phyloP scores from a whole-genome alignment of 306 rosid genomes.

The Sophora flavescens region DNA sequence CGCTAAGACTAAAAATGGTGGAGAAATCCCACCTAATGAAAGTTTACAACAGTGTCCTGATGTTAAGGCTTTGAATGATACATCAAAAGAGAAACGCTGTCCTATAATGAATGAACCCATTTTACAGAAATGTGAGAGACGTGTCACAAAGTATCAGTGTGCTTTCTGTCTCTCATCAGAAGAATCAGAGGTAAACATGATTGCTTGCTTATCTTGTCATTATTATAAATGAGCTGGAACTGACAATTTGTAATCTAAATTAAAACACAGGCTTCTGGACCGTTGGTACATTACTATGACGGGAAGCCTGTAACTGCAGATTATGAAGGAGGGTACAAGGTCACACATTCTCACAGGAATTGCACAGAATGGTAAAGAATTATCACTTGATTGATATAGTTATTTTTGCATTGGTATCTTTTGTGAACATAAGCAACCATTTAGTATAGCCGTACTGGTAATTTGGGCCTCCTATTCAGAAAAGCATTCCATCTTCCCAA shows the following conservation, averaged over 20 bases:
- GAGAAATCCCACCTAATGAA: constrained; percentile 43
- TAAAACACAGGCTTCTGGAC: constrained; percentile 77
- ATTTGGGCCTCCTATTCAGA: constrained; percentile 12
- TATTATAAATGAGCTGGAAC: constrained; percentile 2
- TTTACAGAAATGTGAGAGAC: constrained; percentile 62
- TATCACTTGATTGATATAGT: not conserved
- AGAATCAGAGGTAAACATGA: constrained; percentile 75
- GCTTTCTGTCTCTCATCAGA: constrained; percentile 84
- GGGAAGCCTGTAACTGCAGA: constrained; percentile 69
- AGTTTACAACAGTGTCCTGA: constrained; percentile 34
- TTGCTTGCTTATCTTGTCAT: constrained; percentile 27
- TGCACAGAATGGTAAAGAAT: constrained; percentile 90
- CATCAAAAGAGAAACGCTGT: constrained; percentile 49
- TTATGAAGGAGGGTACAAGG: constrained; percentile 61
- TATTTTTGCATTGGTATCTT: not conserved
- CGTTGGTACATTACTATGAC: constrained; percentile 67
- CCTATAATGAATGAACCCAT: constrained; percentile 41
- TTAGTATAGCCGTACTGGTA: not conserved
- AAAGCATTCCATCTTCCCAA: not conserved
- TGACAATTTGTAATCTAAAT: constrained; percentile 15
- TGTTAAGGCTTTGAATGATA: constrained; percentile 42
- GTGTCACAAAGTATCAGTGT: constrained; percentile 54
- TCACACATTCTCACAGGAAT: constrained; percentile 83
- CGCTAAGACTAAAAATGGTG: constrained; percentile 30
- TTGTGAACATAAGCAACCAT: not conserved